A percentile compares a stretch with the other conserved stretches of the same genome.
Evolutionary conservation across 345 rosid genomes (phyloP).

Genomic region (Rubroshorea leprosula): DNA sequence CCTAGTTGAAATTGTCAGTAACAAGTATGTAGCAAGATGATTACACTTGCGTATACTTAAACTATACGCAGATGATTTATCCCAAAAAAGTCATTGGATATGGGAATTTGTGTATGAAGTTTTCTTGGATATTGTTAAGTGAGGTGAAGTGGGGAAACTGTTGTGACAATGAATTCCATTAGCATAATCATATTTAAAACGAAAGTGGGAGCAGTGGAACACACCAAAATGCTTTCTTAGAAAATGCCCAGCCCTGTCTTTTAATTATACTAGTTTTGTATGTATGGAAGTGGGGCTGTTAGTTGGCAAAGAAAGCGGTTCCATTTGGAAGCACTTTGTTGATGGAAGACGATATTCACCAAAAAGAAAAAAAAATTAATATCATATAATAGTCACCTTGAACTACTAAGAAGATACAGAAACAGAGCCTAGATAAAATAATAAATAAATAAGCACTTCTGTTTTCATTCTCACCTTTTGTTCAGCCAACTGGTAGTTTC

Average conservation of each 20-base stretch:
- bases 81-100: too few species aligned
- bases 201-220: slow-evolving; percentile 14
- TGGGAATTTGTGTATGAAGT: not conserved
- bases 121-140: not conserved
- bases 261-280: not conserved
- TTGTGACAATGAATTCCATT: slow-evolving; percentile 36
- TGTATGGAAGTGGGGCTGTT: not conserved
- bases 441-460: too few species aligned
- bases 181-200: slow-evolving; percentile 28
- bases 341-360: slow-evolving; percentile 20
- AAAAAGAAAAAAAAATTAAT: not conserved
- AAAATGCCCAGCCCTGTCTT: slow-evolving; percentile 6
- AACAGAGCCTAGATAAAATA: too few species aligned
- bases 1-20: too few species aligned
- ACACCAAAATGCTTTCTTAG: slow-evolving; percentile 16
- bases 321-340: slow-evolving; percentile 31
- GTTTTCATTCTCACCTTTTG: too few species aligned
- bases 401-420: slow-evolving; percentile 18
- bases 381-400: slow-evolving; percentile 3
- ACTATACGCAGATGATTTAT: too few species aligned
- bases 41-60: too few species aligned
- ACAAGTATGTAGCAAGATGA: too few species aligned
- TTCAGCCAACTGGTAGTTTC: too few species aligned
- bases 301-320: slow-evolving; percentile 21
- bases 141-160: slow-evolving; percentile 30